Percentiles rank a stretch among this genome's conserved stretches.
Evolutionary conservation across 2,329 filamentous ascomycete genomes (phyloP).

Genomic region (Blastomyces parvus): DNA sequence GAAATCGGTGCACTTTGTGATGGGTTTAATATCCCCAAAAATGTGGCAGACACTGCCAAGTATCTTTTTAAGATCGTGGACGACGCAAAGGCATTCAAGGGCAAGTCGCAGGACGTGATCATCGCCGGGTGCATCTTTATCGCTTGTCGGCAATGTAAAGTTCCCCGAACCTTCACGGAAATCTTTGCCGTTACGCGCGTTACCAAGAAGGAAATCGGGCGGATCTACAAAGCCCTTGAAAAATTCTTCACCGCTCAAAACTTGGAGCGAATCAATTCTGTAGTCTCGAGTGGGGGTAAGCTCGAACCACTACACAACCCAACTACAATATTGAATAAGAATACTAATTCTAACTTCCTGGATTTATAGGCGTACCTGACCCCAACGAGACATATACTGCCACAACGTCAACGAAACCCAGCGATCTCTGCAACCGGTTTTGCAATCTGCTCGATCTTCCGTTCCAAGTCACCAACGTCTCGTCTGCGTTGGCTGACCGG

Average conservation of each 20-base stretch:
- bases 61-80: slow-evolving; percentile 92
- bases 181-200: slow-evolving; percentile 90
- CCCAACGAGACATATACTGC: slow-evolving; percentile 56
- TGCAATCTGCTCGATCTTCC: slow-evolving; percentile 72
- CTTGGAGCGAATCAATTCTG: slow-evolving; percentile 45
- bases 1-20: slow-evolving; percentile 85
- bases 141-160: slow-evolving; percentile 79
- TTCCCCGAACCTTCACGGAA: slow-evolving; percentile 85
- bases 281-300: slow-evolving; percentile 48
- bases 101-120: slow-evolving; percentile 86
- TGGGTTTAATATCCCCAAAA: slow-evolving; percentile 67
- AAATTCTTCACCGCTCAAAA: slow-evolving; percentile 72
- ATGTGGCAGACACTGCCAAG: slow-evolving; percentile 81
- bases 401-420: slow-evolving; percentile 67
- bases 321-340: not conserved
- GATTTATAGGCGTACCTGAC: slow-evolving; percentile 30
- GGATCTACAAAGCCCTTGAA: slow-evolving; percentile 89
- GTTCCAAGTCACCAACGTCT: slow-evolving; percentile 68
- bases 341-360: slow-evolving; percentile 6
- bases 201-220: slow-evolving; percentile 92
- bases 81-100: slow-evolving; percentile 87
- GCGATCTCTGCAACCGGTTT: slow-evolving; percentile 79
- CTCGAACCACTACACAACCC: not conserved
- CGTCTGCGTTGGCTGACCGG: slow-evolving; percentile 65
- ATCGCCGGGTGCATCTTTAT: slow-evolving; percentile 97